Conservation (phyloP, 306 rosid species). For the Cicer pinnatifidum region DNA sequence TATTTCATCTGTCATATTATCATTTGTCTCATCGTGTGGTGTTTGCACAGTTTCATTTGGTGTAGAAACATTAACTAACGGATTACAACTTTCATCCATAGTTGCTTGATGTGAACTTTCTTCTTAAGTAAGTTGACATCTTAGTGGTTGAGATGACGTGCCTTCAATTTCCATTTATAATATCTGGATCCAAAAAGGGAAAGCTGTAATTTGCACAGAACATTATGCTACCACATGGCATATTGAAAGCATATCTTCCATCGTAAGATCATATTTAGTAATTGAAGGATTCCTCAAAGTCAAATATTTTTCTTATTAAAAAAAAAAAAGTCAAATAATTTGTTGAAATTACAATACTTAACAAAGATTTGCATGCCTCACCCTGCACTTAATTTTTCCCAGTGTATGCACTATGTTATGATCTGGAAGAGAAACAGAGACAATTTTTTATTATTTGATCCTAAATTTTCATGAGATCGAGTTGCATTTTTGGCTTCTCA, state of each 20-base stretch:
- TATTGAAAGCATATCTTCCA: conserved; percentile 3
- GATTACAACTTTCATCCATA: too few species aligned
- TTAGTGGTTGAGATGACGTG: too few species aligned
- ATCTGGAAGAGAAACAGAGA: not conserved
- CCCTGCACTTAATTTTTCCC: not conserved
- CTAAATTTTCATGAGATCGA: not conserved
- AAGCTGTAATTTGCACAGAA: not conserved
- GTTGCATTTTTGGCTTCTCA: not conserved
- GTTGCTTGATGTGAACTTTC: too few species aligned
- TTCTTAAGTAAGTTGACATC: too few species aligned
- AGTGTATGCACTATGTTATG: not conserved
- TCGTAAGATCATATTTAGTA: not conserved
- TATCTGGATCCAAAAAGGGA: not conserved
- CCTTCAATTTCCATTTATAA: not conserved
- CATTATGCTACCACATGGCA: not conserved
- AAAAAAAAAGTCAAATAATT: not conserved
- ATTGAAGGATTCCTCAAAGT: conserved; percentile 13
- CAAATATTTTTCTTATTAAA: not conserved
- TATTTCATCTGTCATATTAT: too few species aligned
- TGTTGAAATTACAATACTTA: conserved; percentile 4
- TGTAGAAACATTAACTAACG: too few species aligned
- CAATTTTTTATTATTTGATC: not conserved
- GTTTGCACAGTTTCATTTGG: too few species aligned
- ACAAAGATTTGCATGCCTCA: not conserved
- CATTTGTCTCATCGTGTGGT: too few species aligned